Evolutionary conservation across 2,329 filamentous ascomycete species (phyloP), one percentile per base, ranked within the genome.

Genomic region (Alternaria panax): DNA sequence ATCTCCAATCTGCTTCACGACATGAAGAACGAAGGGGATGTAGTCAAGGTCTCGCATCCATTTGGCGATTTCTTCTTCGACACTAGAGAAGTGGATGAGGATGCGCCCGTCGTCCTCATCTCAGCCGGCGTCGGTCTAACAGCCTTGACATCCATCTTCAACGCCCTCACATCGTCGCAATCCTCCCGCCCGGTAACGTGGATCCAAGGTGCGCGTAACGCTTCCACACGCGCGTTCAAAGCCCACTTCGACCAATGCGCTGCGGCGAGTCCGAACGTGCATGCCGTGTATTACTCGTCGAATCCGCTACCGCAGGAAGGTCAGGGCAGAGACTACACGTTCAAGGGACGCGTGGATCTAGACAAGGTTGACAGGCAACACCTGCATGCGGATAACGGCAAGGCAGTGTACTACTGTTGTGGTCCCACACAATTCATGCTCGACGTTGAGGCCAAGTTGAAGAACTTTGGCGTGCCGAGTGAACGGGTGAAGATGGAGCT

Each of bases 371-470:
- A 86, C 63, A 73, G 77, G 24, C 79, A 85, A 0, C 80, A 86
- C 45, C 78, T 93, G n/a, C 86, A 83, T 65, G 72, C 88, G 1
- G 78, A 81, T 20, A 80, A 89, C 66, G 50, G 76, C 1, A 78
- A 78, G 42, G 82, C 91, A 0, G 81, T 88, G 69, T 93, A 92
- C 75, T 93, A 86, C 67, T 79, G 92, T 53, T 93, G 91, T 70
- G 91, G 91, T 0, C 90, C 91, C 0, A 82, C 84, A 60, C 72
- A 75, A 7, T 93, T 92, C 81, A 93, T 93, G 91, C 68, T 83
- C 9, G 84, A 86, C 36, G 79, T 86, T 22, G 80, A 86, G 64
- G 75, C 78, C 7, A 82, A 80, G 65, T 79, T 93, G 57, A 78
- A 82, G 66, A 78, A 69, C 3, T 76, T 81, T 55, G 89, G 88